These are phyloP conservation scores for Ophiocordyceps camponoti-rufipedis DNA, from an alignment of 2,329 filamentous ascomycete species.

Conservation along the genomic window DNA sequence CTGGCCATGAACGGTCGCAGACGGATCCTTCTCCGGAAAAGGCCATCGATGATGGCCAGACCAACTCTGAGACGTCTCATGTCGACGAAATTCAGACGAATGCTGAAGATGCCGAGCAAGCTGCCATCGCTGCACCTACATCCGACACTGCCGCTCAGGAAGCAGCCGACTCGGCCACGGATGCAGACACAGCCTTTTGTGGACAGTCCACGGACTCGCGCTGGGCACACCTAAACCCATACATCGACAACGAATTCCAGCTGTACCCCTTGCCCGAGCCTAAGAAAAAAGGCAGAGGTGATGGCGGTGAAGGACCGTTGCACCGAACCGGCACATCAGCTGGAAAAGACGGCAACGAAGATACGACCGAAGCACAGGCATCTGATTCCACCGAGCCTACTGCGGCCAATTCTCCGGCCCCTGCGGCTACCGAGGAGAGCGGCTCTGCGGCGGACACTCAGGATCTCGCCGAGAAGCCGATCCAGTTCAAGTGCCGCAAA, in stretches of 20 bases:
- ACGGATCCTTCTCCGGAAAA: neutral
- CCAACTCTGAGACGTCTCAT: neutral
- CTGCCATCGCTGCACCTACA: neutral
- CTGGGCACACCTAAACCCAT: neutral
- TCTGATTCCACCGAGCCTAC: conserved; percentile 22
- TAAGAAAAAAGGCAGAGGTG: neutral
- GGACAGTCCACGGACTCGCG: neutral
- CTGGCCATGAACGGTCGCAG: neutral
- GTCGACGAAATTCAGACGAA: neutral
- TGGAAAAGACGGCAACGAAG: conserved; percentile 3
- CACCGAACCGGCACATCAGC: neutral
- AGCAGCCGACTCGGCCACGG: neutral
- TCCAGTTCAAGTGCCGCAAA: conserved; percentile 27
- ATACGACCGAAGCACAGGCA: conserved; percentile 10
- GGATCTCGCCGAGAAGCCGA: conserved; percentile 10
- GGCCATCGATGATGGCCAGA: neutral
- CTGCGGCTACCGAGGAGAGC: conserved; percentile 11
- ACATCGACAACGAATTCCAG: neutral
- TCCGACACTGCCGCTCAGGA: neutral
- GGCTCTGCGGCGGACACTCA: conserved; percentile 17
- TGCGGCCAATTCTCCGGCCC: conserved; percentile 18
- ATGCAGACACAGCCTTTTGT: neutral
- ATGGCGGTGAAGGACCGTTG: conserved; percentile 2
- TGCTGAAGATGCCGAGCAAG: neutral
- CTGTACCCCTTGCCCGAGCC: neutral